Base-by-base conservation (phyloP, 768 basidiomycete species). In the Amanita exitialis region DNA sequence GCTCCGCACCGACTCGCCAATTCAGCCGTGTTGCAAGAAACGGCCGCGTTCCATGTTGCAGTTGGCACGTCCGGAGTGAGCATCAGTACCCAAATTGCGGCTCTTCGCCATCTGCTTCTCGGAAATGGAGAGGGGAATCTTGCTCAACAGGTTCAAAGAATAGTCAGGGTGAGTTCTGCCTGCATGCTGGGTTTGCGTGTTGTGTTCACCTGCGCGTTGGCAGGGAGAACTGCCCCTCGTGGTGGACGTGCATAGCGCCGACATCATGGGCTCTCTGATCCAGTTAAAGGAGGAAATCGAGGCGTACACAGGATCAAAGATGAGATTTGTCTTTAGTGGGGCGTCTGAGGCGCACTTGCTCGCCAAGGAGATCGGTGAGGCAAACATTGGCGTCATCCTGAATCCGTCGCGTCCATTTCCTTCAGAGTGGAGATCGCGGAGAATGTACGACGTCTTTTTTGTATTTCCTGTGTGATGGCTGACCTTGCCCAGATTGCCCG, bases 321-420 rank as follows among this genome's bases (percentile, higher is more conserved):
- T 86, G 49, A 66, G 68, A 52, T 56, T 83, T 54, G 77, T 76
- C 10, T 70, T 84, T 52, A 57, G 67, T 3, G 78, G 82, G 42
- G 88, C 76, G 0, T 66, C 73, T 2, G 86, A 90, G 59, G 83
- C 82, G 0, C 82, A 85, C 61, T 62, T 89, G 8, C 66, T 94
- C 20, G 90, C 89, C 1, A 70, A 78, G 48, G 76, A 90, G 55
- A 74, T 94, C 23, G 84, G 79, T 0, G 68, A 70, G 21, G 82
- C 86, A 1, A 68, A 73, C 12, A 69, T 91, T 38, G 87, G 88
- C 20, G 78, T 93, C 28, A 78, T 94, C 56, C 58, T 90, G 20
- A 64, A 71, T 4, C 83, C 84, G 1, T 69, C 80, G 2, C 68
- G 86, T 34, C 76, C 86, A 6, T 90, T 81, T 74, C 90, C 90